Evolutionary conservation across 2,329 filamentous ascomycete genomes (phyloP).

Genomic region (Hymenoscyphus repandus): DNA sequence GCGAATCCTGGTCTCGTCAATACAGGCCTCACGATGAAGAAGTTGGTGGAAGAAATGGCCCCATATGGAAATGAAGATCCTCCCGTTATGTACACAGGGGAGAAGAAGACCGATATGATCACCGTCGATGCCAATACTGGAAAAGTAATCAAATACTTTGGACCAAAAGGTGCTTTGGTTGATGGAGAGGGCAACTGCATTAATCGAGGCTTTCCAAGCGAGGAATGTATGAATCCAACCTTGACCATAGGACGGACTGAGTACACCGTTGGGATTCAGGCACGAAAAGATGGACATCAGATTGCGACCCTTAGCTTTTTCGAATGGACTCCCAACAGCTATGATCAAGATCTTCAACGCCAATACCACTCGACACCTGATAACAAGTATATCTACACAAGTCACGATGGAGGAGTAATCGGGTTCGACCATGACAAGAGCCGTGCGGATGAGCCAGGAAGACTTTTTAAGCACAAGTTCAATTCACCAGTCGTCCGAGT

Average conservation of each 20-base stretch:
- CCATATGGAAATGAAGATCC: slow-evolving; percentile 72
- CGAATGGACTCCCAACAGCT: slow-evolving; percentile 92
- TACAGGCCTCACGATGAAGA: slow-evolving; percentile 73
- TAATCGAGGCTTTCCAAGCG: slow-evolving; percentile 48
- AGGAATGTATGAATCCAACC: slow-evolving; percentile 76
- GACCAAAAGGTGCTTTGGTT: slow-evolving; percentile 62
- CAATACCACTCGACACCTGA: slow-evolving; percentile 81
- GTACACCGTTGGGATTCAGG: slow-evolving; percentile 83
- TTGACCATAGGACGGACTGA: slow-evolving; percentile 81
- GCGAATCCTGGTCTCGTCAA: slow-evolving; percentile 54
- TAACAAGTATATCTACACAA: slow-evolving; percentile 81
- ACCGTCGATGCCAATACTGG: slow-evolving; percentile 86
- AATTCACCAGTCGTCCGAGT: slow-evolving; percentile 77
- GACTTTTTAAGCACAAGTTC: slow-evolving; percentile 63
- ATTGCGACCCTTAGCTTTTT: slow-evolving; percentile 89
- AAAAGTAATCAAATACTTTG: slow-evolving; percentile 77
- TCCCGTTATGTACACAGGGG: slow-evolving; percentile 80
- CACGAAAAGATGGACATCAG: slow-evolving; percentile 63
- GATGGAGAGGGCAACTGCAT: slow-evolving; percentile 69
- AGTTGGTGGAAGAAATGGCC: slow-evolving; percentile 75
- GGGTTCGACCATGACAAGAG: slow-evolving; percentile 61
- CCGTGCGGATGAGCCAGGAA: slow-evolving; percentile 31
- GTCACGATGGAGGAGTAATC: slow-evolving; percentile 78
- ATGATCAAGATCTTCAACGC: slow-evolving; percentile 77
- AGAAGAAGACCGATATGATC: slow-evolving; percentile 85